These are phyloP conservation scores for Phytophthora pinifolia DNA, from an alignment of 352 stramenopile genomes.

Conservation along the genomic window DNA sequence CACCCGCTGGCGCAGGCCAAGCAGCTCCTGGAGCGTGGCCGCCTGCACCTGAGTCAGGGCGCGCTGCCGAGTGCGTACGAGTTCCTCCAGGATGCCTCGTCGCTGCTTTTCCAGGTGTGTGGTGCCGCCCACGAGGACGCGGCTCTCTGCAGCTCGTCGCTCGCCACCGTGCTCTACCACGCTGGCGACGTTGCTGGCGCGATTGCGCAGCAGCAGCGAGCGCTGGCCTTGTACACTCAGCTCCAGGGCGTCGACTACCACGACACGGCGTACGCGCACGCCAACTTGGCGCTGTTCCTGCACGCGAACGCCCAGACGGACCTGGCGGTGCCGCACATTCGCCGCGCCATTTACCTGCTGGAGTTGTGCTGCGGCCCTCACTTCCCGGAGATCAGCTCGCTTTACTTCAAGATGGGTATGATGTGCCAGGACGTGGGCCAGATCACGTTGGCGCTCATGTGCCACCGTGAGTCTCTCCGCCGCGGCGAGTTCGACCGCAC, in stretches of 20 bases:
- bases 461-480: constrained; percentile 85
- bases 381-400: constrained; percentile 88
- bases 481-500: constrained; percentile 86
- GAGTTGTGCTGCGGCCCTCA: constrained; percentile 91
- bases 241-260: constrained; percentile 93
- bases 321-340: constrained; percentile 87
- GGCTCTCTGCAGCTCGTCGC: constrained; percentile 89
- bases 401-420: constrained; percentile 94
- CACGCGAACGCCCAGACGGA: constrained; percentile 86
- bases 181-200: constrained; percentile 88
- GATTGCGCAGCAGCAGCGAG: constrained; percentile 88
- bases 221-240: constrained; percentile 92
- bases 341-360: constrained; percentile 92
- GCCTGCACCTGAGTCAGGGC: constrained; percentile 77
- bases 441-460: constrained; percentile 84
- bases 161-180: constrained; percentile 93
- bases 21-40: constrained; percentile 87
- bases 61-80: constrained; percentile 82
- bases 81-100: constrained; percentile 89
- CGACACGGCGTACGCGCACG: constrained; percentile 90
- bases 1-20: constrained; percentile 80
- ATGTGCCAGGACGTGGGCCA: constrained; percentile 93
- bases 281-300: constrained; percentile 91
- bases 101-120: constrained; percentile 93
- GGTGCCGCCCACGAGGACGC: constrained; percentile 93